phyloP scores from a whole-genome alignment of 352 stramenopile species.

The Globisporangium cederbergense region DNA sequence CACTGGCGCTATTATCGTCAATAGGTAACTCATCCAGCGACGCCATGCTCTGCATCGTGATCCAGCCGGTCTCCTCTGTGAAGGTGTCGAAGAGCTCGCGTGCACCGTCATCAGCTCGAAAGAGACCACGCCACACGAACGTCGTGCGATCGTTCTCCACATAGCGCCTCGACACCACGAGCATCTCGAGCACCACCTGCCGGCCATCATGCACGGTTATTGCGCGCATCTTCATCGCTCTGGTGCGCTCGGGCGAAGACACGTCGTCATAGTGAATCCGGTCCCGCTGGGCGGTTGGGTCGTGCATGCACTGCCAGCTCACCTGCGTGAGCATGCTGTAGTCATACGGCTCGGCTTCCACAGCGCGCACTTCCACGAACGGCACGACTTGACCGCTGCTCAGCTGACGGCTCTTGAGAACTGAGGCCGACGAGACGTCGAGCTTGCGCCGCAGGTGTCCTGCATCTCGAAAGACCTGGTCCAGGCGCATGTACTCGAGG shows the following conservation, averaged over 20 bases:
- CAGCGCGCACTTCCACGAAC: not conserved
- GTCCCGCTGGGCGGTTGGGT: not conserved
- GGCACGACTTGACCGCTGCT: not conserved
- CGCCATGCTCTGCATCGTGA: not conserved
- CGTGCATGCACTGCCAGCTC: not conserved
- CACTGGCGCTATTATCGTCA: not conserved
- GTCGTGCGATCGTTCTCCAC: slow-evolving; percentile 4
- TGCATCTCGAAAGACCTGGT: not conserved
- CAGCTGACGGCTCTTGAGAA: not conserved
- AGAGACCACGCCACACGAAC: not conserved
- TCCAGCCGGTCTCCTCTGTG: slow-evolving; percentile 8
- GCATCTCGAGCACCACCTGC: not conserved
- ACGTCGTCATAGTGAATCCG: not conserved
- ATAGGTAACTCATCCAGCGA: not conserved
- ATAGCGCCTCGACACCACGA: not conserved
- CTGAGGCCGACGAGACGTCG: not conserved
- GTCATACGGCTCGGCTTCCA: slow-evolving; percentile 1
- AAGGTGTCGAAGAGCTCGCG: not conserved
- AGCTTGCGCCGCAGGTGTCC: not conserved
- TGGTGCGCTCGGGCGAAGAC: not conserved
- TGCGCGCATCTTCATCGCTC: not conserved
- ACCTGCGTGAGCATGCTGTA: not conserved
- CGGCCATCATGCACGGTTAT: not conserved
- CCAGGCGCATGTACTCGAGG: slow-evolving; percentile 7
- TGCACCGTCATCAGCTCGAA: not conserved